Base-by-base conservation (phyloP, 345 rosid genomes). In the Eutrema japonicum region DNA sequence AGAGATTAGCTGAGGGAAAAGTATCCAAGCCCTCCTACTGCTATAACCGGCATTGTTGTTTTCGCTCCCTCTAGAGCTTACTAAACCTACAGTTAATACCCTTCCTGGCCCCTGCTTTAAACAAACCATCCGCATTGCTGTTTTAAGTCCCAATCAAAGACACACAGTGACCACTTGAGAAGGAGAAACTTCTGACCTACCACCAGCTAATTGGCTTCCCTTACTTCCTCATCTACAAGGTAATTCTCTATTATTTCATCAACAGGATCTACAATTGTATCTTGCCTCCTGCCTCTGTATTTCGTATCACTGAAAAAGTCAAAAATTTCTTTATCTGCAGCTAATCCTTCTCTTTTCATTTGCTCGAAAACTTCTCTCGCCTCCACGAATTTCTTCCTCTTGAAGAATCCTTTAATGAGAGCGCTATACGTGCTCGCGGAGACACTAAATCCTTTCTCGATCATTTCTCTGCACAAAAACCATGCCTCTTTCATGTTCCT, bases 401-500 rank as follows among this genome's bases (percentile, higher is more conserved):
- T 89, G 13, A 88, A 65, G 55, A 88, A 88, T 40, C 97, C 97
- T 52, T 78, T 89, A 56, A 94, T 81, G 73, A 94, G 85, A 73
- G 82, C 87, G 75, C 80, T 83, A 62, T 89, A 94, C 41, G 97
- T 81, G 79, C 77, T 76, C 43, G 74, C 78, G 3, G 96, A 78
- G 36, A 83, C 81, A 33, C 72, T 68, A 68, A 83, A 87, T 57
- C 96, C 93, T 82, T 88, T 91, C 59, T 73, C 83, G 3, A 78
- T 76, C 93, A 88, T 87, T 83, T 87, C 92, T 57, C 43, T 77
- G 53, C 64, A 82, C 84, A 91, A 77, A 86, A 84, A 94, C 90
- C 88, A 88, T 55, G 98, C 98, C 73, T 94, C 96, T 79, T 91
- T 94, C 96, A 91, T 94, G 81, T 91, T 94, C 81, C 98, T 94